phyloP scores from a whole-genome alignment of 2,329 filamentous ascomycete genomes.

The Cercospora sesami region DNA sequence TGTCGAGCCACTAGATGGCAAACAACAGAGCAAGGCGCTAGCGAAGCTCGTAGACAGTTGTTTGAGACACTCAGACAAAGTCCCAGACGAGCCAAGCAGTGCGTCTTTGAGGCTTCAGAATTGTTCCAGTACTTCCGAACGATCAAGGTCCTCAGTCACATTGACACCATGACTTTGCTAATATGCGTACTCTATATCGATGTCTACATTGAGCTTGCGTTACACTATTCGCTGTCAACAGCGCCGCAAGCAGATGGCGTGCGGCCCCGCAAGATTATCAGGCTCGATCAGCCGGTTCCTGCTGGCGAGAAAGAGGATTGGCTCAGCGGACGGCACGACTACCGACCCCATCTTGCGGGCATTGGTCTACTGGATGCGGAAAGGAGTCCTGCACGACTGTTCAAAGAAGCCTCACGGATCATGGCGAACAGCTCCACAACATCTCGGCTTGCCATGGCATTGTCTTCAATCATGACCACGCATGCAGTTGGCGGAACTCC shows the following conservation, averaged over 20 bases:
- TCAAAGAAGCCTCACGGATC: neutral
- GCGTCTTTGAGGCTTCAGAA: neutral
- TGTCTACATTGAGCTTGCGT: neutral
- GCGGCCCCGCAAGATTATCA: neutral
- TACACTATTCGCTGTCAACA: neutral
- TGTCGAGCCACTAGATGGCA: neutral
- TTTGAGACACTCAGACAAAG: neutral
- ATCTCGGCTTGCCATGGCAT: neutral
- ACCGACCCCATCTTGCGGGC: neutral
- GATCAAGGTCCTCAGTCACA: neutral
- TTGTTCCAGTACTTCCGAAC: neutral
- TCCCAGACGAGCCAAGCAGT: neutral
- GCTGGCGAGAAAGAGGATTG: neutral
- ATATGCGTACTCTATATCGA: neutral
- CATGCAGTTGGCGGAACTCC: neutral
- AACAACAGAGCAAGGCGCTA: neutral
- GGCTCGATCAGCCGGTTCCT: neutral
- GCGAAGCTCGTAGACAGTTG: neutral
- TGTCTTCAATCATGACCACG: neutral
- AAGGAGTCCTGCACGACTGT: neutral
- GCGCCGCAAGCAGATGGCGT: neutral
- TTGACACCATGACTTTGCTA: neutral
- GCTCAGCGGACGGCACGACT: neutral
- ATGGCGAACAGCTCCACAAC: neutral
- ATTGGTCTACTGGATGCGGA: neutral